Percentiles rank a stretch among this genome's conserved stretches.
Evolutionary conservation across 2,329 filamentous ascomycete species (phyloP).

Genomic region (Aspergillus sp.): DNA sequence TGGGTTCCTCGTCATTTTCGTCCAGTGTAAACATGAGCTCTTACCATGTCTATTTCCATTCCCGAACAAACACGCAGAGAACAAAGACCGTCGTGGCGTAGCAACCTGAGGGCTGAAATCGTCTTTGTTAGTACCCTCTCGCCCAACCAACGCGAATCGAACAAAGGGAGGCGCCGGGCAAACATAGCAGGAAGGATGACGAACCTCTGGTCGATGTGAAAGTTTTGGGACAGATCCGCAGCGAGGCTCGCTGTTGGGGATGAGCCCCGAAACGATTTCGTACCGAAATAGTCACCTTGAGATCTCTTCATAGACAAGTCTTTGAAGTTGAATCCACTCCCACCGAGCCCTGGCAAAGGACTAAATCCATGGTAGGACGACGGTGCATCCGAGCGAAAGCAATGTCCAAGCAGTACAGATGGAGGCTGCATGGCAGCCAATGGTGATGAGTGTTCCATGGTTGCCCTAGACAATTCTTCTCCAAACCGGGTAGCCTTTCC

Average conservation of each 20-base stretch:
- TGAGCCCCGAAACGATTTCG: constrained; percentile 75
- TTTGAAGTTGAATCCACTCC: constrained; percentile 73
- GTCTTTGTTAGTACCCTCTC: constrained; percentile 38
- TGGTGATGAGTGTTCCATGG: constrained; percentile 91
- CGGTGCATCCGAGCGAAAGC: constrained; percentile 60
- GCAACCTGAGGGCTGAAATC: constrained; percentile 70
- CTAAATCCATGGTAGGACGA: constrained; percentile 54
- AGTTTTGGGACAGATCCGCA: constrained; percentile 94
- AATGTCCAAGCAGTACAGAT: constrained; percentile 60
- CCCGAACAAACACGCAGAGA: constrained; percentile 70
- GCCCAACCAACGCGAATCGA: constrained; percentile 8
- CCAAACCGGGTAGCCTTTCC: not conserved
- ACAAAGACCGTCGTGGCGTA: constrained; percentile 80
- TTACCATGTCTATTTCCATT: constrained; percentile 60
- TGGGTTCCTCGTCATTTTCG: constrained; percentile 7
- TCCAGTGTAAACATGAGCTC: constrained; percentile 8
- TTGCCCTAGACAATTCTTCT: constrained; percentile 12
- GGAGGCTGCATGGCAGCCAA: constrained; percentile 86
- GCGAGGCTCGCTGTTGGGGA: constrained; percentile 90
- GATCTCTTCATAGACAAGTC: constrained; percentile 69
- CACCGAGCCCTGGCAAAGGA: constrained; percentile 56
- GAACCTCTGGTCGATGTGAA: constrained; percentile 93
- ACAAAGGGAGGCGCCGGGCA: constrained; percentile 17
- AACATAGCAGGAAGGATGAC: constrained; percentile 26
- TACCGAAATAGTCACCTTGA: constrained; percentile 74